Evolutionary conservation across 306 rosid species (phyloP).

Genomic region (Morella rubra): DNA sequence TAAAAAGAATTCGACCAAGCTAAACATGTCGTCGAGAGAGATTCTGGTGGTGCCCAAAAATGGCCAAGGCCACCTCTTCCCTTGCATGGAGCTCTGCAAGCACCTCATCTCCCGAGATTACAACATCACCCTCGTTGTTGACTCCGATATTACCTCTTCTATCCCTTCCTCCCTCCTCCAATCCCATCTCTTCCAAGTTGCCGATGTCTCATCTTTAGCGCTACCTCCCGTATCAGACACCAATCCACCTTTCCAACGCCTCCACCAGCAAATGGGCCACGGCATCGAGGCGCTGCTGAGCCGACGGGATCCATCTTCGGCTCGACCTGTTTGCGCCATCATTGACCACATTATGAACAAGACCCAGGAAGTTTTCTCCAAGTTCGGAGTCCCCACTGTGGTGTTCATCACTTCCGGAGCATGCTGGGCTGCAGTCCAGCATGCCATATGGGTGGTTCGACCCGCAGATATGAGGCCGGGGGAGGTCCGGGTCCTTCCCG

Average conservation of each 20-base stretch:
- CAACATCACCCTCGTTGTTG: slow-evolving; percentile 37
- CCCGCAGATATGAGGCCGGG: slow-evolving; percentile 41
- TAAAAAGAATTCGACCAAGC: background rate
- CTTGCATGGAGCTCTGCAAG: slow-evolving; percentile 62
- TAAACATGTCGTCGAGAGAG: slow-evolving; percentile 26
- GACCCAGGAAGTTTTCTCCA: slow-evolving; percentile 35
- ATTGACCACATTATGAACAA: slow-evolving; percentile 57
- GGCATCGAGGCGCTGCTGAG: slow-evolving; percentile 34
- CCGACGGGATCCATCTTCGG: slow-evolving; percentile 3
- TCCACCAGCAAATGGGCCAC: background rate
- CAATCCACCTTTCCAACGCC: background rate
- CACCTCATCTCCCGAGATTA: slow-evolving; percentile 49
- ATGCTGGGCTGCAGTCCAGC: slow-evolving; percentile 53
- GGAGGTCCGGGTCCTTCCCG: slow-evolving; percentile 45
- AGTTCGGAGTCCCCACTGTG: slow-evolving; percentile 44
- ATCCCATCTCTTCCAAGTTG: slow-evolving; percentile 41
- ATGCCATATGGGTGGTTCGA: slow-evolving; percentile 48
- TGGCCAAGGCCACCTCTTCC: slow-evolving; percentile 73
- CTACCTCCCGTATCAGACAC: slow-evolving; percentile 21
- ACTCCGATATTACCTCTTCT: slow-evolving; percentile 45
- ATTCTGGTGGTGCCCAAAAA: slow-evolving; percentile 55
- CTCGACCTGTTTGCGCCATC: slow-evolving; percentile 53
- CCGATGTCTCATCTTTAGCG: slow-evolving; percentile 23
- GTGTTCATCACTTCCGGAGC: slow-evolving; percentile 68
- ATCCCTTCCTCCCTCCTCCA: slow-evolving; percentile 50